Percentiles rank a stretch among this genome's conserved stretches.
These are phyloP conservation scores for Artemisia argyi DNA, from an alignment of 129 eudicot species.

Conservation along the genomic window DNA sequence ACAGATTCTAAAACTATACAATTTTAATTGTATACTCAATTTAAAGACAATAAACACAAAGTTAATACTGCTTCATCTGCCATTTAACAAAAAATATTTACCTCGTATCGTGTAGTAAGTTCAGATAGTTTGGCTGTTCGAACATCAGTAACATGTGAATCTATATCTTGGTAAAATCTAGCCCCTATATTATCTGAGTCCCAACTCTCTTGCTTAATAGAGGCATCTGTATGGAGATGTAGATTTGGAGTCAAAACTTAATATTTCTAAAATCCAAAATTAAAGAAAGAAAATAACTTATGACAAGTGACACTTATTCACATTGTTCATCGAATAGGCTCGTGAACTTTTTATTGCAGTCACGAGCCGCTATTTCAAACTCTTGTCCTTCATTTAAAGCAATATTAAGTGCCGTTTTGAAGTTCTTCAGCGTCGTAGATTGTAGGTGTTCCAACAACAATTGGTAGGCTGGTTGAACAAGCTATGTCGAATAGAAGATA, in stretches of 20 bases:
- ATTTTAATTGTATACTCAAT: no score
- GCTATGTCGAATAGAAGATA: no score
- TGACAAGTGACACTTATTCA: conserved; percentile 31
- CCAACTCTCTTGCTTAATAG: conserved; percentile 75
- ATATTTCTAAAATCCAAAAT: no score
- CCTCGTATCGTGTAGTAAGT: conserved; percentile 71
- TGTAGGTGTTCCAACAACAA: conserved; percentile 37
- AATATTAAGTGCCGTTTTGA: no score
- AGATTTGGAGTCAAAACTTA: not conserved
- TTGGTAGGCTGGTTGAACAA: no score
- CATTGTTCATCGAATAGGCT: conserved; percentile 51
- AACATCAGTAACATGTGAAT: conserved; percentile 66
- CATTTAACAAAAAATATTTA: conserved; percentile 9
- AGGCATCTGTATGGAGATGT: conserved; percentile 47
- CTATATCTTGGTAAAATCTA: conserved; percentile 69
- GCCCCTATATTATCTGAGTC: conserved; percentile 66
- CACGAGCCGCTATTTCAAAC: no score
- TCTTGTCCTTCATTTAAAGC: no score
- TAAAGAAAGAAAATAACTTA: no score
- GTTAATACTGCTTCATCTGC: not conserved
- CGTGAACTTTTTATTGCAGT: no score
- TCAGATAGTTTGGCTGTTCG: conserved; percentile 64
- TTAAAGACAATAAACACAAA: no score
- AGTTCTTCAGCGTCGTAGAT: no score
- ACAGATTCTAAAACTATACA: no score